A percentile compares a stretch with the other conserved stretches of the same genome.
Evolutionary conservation across 441 rosid species (phyloP).

Genomic region (Omphalea diandra): DNA sequence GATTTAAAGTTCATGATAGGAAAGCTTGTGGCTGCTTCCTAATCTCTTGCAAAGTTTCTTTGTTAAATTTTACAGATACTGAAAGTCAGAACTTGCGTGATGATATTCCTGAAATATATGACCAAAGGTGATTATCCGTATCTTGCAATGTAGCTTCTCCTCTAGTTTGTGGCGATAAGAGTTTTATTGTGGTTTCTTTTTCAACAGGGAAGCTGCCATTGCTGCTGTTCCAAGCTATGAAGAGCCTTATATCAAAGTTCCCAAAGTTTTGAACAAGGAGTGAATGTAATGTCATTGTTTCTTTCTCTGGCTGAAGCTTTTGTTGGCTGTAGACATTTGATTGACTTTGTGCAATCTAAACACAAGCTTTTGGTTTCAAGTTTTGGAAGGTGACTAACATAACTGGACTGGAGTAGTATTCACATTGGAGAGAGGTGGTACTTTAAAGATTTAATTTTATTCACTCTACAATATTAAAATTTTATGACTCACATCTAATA

Average conservation of each 20-base stretch:
- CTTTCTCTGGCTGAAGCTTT: neutral
- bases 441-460: too few species aligned
- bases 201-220: constrained; percentile 55
- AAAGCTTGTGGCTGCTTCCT: too few species aligned
- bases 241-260: constrained; percentile 61
- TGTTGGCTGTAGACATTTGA: neutral
- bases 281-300: constrained; percentile 16
- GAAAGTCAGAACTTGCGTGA: constrained; percentile 57
- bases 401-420: too few species aligned
- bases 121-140: constrained; percentile 64
- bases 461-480: too few species aligned
- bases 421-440: too few species aligned
- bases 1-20: neutral
- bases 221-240: constrained; percentile 67
- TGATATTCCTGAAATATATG: constrained; percentile 68
- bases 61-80: constrained; percentile 40
- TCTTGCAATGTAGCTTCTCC: too few species aligned
- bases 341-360: too few species aligned
- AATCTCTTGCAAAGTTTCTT: constrained; percentile 4
- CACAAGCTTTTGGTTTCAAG: too few species aligned
- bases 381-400: too few species aligned
- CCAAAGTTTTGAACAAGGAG: constrained; percentile 77
- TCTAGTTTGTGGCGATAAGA: too few species aligned
- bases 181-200: neutral
- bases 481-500: too few species aligned